Percentiles rank a stretch among this genome's conserved stretches.
Evolutionary conservation across 2,329 filamentous ascomycete genomes (phyloP).

Genomic region (Hypoxylon sp.): DNA sequence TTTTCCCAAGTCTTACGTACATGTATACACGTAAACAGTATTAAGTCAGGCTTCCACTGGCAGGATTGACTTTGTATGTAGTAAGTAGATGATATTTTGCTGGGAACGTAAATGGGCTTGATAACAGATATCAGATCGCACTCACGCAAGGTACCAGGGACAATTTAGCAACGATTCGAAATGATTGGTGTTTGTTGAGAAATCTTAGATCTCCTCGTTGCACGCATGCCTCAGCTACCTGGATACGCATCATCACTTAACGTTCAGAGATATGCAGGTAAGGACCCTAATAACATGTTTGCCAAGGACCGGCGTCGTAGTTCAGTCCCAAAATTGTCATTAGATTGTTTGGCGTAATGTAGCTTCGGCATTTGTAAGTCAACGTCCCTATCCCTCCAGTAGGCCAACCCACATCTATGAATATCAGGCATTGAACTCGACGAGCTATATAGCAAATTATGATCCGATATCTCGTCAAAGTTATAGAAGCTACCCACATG

Average conservation of each 20-base stretch:
- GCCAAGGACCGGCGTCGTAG: slow-evolving; percentile 29
- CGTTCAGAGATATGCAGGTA: slow-evolving; percentile 14
- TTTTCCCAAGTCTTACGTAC: not conserved
- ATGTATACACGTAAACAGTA: not conserved
- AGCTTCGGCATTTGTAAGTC: slow-evolving; percentile 2
- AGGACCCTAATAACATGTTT: slow-evolving; percentile 20
- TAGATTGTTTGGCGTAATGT: not conserved
- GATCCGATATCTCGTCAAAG: not conserved
- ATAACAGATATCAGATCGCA: slow-evolving; percentile 2
- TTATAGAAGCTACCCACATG: too few relatives aligned
- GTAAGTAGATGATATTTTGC: not conserved
- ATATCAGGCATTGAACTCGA: not conserved
- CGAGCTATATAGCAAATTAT: not conserved
- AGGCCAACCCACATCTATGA: not conserved
- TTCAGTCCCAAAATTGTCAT: slow-evolving; percentile 6
- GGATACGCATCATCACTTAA: slow-evolving; percentile 7
- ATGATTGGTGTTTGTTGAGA: slow-evolving; percentile 15
- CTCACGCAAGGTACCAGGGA: slow-evolving; percentile 25
- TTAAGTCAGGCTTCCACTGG: not conserved
- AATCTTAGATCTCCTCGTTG: slow-evolving; percentile 11
- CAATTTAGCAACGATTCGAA: slow-evolving; percentile 5
- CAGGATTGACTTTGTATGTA: not conserved
- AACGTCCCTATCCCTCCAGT: not conserved
- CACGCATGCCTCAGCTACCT: slow-evolving; percentile 1
- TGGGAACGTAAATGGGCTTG: not conserved